Evolutionary conservation across 768 basidiomycete genomes (phyloP).

Genomic region (Mycena pura): DNA sequence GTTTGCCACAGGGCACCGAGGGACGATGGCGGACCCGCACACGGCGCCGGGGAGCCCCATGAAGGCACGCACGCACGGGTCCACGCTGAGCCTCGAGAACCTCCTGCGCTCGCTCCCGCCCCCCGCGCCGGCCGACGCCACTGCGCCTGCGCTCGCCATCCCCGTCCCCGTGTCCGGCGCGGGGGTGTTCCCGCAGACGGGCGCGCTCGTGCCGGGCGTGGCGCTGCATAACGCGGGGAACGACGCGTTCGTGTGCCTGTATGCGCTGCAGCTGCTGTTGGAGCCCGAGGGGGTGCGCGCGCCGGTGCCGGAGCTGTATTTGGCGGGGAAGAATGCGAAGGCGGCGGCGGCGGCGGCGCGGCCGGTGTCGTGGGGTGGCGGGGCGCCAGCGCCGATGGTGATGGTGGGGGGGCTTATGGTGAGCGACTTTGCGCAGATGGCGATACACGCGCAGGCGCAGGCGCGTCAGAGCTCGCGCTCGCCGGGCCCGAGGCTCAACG

Average conservation of each 20-base stretch:
- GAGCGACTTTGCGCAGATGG: slow-evolving; percentile 23
- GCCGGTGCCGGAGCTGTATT: too few relatives aligned
- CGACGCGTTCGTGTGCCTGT: slow-evolving; percentile 73
- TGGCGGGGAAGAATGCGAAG: too few relatives aligned
- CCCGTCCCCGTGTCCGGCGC: slow-evolving; percentile 17
- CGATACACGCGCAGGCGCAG: slow-evolving; percentile 17
- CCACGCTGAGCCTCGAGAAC: slow-evolving; percentile 67
- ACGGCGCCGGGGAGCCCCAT: slow-evolving; percentile 43
- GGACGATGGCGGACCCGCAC: slow-evolving; percentile 66
- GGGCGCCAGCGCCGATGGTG: too few relatives aligned
- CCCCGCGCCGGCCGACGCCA: slow-evolving; percentile 33
- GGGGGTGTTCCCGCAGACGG: slow-evolving; percentile 19
- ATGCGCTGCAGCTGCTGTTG: slow-evolving; percentile 72
- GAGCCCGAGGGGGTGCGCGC: slow-evolving; percentile 55
- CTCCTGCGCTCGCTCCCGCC: slow-evolving; percentile 65
- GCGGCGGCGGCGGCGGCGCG: slow-evolving; percentile 35
- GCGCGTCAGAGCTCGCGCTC: slow-evolving; percentile 7
- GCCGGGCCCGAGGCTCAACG: slow-evolving; percentile 8
- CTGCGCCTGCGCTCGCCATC: too few relatives aligned
- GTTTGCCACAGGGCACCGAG: slow-evolving; percentile 62
- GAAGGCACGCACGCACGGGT: slow-evolving; percentile 55
- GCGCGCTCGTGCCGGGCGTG: slow-evolving; percentile 43
- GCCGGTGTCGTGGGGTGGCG: slow-evolving; percentile 3
- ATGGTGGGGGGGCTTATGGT: slow-evolving; percentile 7
- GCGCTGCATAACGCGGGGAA: slow-evolving; percentile 79